Evolutionary conservation across 805 yeast genomes (phyloP).

Genomic region (Yamadazyma olivae): DNA sequence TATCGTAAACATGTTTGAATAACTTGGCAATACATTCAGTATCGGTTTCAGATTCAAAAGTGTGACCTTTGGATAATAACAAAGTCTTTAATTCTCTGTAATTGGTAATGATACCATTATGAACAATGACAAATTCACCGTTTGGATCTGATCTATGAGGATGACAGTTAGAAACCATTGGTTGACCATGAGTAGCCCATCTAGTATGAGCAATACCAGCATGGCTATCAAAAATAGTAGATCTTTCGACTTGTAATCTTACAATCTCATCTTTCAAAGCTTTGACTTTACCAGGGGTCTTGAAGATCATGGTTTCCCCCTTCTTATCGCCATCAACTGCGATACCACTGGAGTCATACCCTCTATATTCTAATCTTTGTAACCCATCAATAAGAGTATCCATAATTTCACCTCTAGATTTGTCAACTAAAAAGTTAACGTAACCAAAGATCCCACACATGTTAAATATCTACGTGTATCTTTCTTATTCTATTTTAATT

Average conservation of each 20-base stretch:
- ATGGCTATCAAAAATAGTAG: slow-evolving; percentile 72
- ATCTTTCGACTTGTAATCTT: slow-evolving; percentile 49
- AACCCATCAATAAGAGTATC: slow-evolving; percentile 86
- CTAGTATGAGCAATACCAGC: slow-evolving; percentile 98
- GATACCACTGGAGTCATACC: slow-evolving; percentile 96
- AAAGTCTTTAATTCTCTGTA: slow-evolving; percentile 87
- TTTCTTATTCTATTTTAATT: background rate
- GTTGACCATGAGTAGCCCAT: slow-evolving; percentile 99
- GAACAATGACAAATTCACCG: slow-evolving; percentile 89
- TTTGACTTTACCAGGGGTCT: slow-evolving; percentile 89
- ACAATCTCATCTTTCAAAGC: slow-evolving; percentile 68
- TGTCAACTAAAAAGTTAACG: slow-evolving; percentile 91
- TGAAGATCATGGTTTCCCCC: slow-evolving; percentile 68
- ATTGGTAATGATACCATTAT: slow-evolving; percentile 97
- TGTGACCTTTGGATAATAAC: slow-evolving; percentile 72
- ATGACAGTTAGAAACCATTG: slow-evolving; percentile 82
- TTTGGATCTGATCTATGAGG: slow-evolving; percentile 88
- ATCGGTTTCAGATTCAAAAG: slow-evolving; percentile 91
- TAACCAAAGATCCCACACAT: slow-evolving; percentile 95
- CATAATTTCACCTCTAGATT: slow-evolving; percentile 87
- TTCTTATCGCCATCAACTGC: slow-evolving; percentile 88
- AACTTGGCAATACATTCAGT: slow-evolving; percentile 97
- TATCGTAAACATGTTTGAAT: slow-evolving; percentile 85
- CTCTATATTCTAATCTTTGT: slow-evolving; percentile 89
- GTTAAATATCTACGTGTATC: no score